Percentiles rank a stretch among this genome's conserved stretches.
Conservation (phyloP, 2,329 filamentous ascomycete genomes). For the Colletotrichum karsti region DNA sequence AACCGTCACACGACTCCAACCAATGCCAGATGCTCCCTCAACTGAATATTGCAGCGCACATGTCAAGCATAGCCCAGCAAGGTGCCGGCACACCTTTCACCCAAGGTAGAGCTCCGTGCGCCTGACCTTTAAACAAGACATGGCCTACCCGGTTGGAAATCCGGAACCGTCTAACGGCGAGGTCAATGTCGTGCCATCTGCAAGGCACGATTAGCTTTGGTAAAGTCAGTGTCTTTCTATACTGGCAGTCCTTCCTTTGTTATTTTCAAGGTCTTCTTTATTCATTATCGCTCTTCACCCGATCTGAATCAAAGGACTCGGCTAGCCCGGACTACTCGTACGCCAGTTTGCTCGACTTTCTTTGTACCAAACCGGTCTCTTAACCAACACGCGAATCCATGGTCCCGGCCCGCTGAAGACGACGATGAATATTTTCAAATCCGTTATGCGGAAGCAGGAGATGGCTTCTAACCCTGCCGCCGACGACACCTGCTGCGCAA, state of each 20-base stretch:
- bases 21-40: constrained; percentile 17
- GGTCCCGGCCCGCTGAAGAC: not conserved
- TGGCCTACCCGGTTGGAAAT: constrained; percentile 11
- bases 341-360: not conserved
- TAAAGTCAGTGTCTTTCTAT: constrained; percentile 10
- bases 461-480: constrained; percentile 24
- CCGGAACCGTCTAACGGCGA: constrained; percentile 21
- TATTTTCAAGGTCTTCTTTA: not conserved
- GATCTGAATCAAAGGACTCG: constrained; percentile 9
- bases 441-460: constrained; percentile 31
- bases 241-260: constrained; percentile 7
- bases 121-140: constrained; percentile 10
- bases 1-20: constrained; percentile 18
- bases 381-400: constrained; percentile 1
- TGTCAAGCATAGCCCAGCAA: constrained; percentile 26
- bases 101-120: constrained; percentile 25
- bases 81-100: constrained; percentile 15
- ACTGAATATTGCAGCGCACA: constrained; percentile 17
- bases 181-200: constrained; percentile 29
- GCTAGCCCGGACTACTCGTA: not conserved
- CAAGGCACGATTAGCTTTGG: constrained; percentile 28
- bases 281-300: constrained; percentile 6
- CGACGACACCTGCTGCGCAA: constrained; percentile 42
- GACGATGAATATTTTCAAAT: constrained; percentile 28
- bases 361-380: not conserved